These are phyloP conservation scores for Chaetomium fimeti DNA, from an alignment of 495 filamentous ascomycete species.

Conservation along the genomic window DNA sequence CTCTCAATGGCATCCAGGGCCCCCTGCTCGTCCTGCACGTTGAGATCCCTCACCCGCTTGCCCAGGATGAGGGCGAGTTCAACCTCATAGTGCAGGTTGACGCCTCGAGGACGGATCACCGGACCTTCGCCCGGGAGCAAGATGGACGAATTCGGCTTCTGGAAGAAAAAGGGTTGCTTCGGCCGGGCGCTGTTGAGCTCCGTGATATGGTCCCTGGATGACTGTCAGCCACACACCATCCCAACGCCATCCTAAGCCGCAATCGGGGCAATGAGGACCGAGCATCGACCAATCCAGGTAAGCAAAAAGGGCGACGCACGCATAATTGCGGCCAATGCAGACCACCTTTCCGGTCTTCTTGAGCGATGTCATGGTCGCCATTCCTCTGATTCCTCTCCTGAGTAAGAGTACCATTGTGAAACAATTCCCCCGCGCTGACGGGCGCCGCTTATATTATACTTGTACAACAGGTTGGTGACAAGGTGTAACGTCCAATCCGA, in stretches of 20 bases:
- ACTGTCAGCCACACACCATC: conserved; percentile 22
- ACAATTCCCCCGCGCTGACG: conserved; percentile 7
- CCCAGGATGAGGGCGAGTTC: conserved; percentile 88
- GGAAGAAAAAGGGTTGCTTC: conserved; percentile 97
- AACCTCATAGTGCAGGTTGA: conserved; percentile 90
- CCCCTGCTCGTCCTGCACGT: conserved; percentile 59
- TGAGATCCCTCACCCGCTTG: conserved; percentile 70
- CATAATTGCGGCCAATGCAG: conserved; percentile 98
- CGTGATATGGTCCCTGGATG: conserved; percentile 79
- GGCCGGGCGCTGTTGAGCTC: conserved; percentile 85
- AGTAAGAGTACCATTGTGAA: conserved; percentile 39
- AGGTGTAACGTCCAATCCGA: conserved; percentile 10
- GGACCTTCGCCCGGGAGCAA: conserved; percentile 74
- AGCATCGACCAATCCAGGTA: background rate
- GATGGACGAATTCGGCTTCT: conserved; percentile 85
- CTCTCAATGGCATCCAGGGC: conserved; percentile 63
- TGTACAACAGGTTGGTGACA: background rate
- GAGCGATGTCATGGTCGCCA: conserved; percentile 58
- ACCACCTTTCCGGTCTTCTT: conserved; percentile 82
- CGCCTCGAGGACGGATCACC: conserved; percentile 77
- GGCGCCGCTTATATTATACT: background rate
- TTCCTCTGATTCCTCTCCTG: conserved; percentile 45
- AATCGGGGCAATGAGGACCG: conserved; percentile 4
- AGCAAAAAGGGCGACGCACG: conserved; percentile 55
- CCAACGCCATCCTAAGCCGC: background rate